Base-by-base conservation (phyloP, 345 rosid genomes). In the Gossypium stocksii region DNA sequence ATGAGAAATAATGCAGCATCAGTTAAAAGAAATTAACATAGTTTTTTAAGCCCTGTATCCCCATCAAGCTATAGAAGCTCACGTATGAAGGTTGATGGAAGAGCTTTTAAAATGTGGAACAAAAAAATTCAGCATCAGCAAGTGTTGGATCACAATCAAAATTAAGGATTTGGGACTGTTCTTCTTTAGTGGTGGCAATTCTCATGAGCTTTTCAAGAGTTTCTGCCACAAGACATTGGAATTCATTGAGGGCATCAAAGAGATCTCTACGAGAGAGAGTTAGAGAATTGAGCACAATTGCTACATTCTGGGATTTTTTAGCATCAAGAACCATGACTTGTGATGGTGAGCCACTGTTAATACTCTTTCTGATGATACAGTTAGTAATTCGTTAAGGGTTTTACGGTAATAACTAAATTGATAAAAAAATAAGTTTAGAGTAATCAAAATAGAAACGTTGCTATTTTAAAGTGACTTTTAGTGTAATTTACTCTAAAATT, bases 111-210 rank as follows among this genome's bases (percentile, higher is more conserved):
- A 51, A 94, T 80, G 82, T 84, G 81, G 87, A 79, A 88, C 38
- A 92, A 86, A 81, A 92, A 94, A 79, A 76, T 29, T 94, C 97
- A 0, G 97, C 93, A 75, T 86, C 87, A 0, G 97, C 91, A 3
- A 92, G 97, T 25, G 77, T 52, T 0, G 82, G 66, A 51, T 92
- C 91, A 2, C 94, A 96, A 15, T 83, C 70, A 74, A 86, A 92
- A 63, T 74, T 74, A 15, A 89, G 85, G 70, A 94, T 88, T 63
- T 80, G 77, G 10, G 78, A 79, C 69, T 89, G 85, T 76, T 94
- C 95, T 52, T 92, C 97, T 65, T 77, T 79, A 2, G 90, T 82
- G 2, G 94, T 95, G 72, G 91, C 86, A 41, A 92, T 85, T 78
- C 87, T 86, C 44, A 79, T 79, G 17, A 94, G 91, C 84, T 88